A percentile compares a stretch with the other conserved stretches of the same genome.
Conservation (phyloP, 225 moss, liverwort and hornwort species). For the Polytrichum commune region DNA sequence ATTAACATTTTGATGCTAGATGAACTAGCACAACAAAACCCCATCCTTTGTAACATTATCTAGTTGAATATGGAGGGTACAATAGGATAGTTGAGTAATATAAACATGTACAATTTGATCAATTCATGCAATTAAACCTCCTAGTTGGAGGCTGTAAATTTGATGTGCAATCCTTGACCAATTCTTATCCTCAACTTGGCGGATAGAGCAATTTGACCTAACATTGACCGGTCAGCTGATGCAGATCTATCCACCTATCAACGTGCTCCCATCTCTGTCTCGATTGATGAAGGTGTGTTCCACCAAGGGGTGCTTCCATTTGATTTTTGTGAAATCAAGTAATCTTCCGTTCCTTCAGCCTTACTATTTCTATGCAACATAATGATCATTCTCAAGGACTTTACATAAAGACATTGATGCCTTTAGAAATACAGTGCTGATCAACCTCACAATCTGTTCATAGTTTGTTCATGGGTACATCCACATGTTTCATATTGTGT, state of each 20-base stretch:
- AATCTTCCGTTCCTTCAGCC: no score
- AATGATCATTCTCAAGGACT: no score
- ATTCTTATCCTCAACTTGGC: background rate
- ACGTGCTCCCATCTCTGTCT: constrained; percentile 49
- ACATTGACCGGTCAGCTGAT: background rate
- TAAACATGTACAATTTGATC: constrained; percentile 21
- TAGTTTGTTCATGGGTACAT: background rate
- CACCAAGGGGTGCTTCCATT: background rate
- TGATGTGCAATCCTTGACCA: constrained; percentile 5
- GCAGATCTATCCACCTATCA: constrained; percentile 54
- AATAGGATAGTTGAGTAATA: no score
- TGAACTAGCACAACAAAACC: no score
- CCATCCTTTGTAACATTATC: no score
- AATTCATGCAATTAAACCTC: background rate
- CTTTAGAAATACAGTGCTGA: no score
- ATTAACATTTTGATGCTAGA: no score
- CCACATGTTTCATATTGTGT: background rate
- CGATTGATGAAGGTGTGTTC: constrained; percentile 45
- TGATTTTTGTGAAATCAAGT: no score
- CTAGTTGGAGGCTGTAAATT: background rate
- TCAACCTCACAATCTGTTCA: no score
- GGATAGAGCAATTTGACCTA: background rate
- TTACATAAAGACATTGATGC: no score
- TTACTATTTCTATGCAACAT: no score
- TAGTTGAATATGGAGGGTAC: no score